Conservation (phyloP, 2,329 filamentous ascomycete species). For the Aspergillus sergii region DNA sequence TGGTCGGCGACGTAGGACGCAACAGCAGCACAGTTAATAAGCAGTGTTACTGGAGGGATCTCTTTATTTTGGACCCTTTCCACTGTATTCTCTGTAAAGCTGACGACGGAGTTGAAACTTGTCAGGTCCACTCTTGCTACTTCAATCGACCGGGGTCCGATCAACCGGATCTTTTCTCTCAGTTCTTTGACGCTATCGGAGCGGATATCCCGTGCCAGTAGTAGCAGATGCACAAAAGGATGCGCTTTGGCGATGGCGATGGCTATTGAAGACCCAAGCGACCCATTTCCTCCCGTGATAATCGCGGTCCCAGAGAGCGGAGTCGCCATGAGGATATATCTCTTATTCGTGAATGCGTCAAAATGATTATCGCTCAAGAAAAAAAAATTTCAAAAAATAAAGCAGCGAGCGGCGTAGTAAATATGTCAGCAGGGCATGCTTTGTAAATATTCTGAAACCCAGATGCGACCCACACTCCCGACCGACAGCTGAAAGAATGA, state of each 20-base stretch:
- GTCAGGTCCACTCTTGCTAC: slow-evolving; percentile 34
- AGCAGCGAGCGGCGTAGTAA: not conserved
- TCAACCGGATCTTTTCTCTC: slow-evolving; percentile 31
- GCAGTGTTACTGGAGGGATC: slow-evolving; percentile 36
- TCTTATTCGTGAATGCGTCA: not conserved
- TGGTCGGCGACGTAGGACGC: slow-evolving; percentile 36
- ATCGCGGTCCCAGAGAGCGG: slow-evolving; percentile 40
- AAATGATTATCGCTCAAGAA: not conserved
- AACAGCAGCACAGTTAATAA: slow-evolving; percentile 38
- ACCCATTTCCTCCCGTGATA: slow-evolving; percentile 40
- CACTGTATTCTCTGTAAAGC: slow-evolving; percentile 35
- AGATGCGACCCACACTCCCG: not conserved
- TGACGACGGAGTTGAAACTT: slow-evolving; percentile 34
- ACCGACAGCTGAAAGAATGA: not conserved
- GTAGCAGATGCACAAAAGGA: slow-evolving; percentile 38
- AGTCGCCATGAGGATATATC: slow-evolving; percentile 29
- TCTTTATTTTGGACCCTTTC: slow-evolving; percentile 35
- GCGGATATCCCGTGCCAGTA: slow-evolving; percentile 34
- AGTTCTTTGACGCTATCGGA: slow-evolving; percentile 32
- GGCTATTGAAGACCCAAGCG: slow-evolving; percentile 39
- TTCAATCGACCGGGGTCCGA: slow-evolving; percentile 39
- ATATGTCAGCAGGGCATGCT: slow-evolving; percentile 3
- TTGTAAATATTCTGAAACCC: slow-evolving; percentile 1
- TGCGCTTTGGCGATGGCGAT: slow-evolving; percentile 39
- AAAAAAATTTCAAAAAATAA: not conserved